phyloP scores from a whole-genome alignment of 768 basidiomycete species.

The Holtermanniella nyarrowii region DNA sequence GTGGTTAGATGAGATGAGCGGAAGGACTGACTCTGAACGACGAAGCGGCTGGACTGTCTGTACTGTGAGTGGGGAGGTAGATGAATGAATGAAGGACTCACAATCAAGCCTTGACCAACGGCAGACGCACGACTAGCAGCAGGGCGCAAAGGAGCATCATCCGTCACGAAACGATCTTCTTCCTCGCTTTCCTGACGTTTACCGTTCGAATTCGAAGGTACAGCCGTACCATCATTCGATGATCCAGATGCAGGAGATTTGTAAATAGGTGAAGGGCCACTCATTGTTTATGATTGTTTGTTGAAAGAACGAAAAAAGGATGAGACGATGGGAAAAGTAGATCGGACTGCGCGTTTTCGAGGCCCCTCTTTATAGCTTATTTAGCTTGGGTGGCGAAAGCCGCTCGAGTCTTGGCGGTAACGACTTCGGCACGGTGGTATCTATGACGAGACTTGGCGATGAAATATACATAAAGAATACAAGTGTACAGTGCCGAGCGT shows the following conservation, averaged over 20 bases:
- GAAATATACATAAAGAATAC: too few species aligned
- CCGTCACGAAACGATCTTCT: not conserved
- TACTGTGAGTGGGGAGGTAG: not conserved
- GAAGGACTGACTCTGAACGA: slow-evolving; percentile 6
- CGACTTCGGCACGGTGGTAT: too few species aligned
- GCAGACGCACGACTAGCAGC: not conserved
- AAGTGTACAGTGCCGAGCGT: too few species aligned
- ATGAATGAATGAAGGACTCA: not conserved
- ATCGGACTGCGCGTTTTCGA: too few species aligned
- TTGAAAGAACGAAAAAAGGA: too few species aligned
- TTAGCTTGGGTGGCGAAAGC: too few species aligned
- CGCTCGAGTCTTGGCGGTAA: too few species aligned
- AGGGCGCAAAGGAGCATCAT: not conserved
- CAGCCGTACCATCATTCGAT: not conserved
- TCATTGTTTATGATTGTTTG: not conserved
- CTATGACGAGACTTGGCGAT: too few species aligned
- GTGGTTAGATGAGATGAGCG: not conserved
- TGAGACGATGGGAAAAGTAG: too few species aligned
- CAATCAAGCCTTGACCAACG: not conserved
- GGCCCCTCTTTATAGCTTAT: too few species aligned
- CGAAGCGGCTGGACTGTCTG: slow-evolving; percentile 11
- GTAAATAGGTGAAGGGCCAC: not conserved
- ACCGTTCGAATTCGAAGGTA: not conserved
- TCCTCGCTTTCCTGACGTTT: not conserved
- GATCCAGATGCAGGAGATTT: not conserved